Conservation (phyloP, 257 asterid genomes). For the Anisodus tanguticus region DNA sequence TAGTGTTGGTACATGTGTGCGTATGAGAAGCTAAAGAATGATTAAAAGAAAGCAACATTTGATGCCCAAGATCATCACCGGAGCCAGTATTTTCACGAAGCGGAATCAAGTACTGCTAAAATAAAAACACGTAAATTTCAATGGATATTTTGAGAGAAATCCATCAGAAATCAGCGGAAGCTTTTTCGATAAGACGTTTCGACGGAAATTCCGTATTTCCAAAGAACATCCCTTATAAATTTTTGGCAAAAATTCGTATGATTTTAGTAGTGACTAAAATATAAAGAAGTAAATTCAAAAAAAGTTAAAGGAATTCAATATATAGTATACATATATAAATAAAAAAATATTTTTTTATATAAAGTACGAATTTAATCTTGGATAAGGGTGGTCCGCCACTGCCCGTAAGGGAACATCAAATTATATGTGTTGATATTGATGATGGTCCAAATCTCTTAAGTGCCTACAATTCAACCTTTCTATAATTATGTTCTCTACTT, state of each 20-base stretch:
- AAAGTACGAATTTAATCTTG: no score
- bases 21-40: conserved; percentile 11
- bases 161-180: no score
- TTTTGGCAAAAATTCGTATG: background rate
- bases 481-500: background rate
- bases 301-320: background rate
- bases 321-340: background rate
- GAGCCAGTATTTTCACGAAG: background rate
- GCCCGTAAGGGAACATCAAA: no score
- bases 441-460: no score
- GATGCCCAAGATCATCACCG: background rate
- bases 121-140: background rate
- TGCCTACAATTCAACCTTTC: background rate
- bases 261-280: background rate
- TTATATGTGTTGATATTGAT: background rate
- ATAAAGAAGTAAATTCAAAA: background rate
- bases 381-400: no score
- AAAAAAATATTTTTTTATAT: background rate
- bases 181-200: no score
- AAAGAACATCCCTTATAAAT: background rate
- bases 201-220: no score
- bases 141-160: background rate
- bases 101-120: background rate
- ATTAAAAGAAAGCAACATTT: background rate
- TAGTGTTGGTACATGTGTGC: background rate